Base-by-base conservation (phyloP, 768 basidiomycete species). In the Erythrobasidium yunnanense region DNA sequence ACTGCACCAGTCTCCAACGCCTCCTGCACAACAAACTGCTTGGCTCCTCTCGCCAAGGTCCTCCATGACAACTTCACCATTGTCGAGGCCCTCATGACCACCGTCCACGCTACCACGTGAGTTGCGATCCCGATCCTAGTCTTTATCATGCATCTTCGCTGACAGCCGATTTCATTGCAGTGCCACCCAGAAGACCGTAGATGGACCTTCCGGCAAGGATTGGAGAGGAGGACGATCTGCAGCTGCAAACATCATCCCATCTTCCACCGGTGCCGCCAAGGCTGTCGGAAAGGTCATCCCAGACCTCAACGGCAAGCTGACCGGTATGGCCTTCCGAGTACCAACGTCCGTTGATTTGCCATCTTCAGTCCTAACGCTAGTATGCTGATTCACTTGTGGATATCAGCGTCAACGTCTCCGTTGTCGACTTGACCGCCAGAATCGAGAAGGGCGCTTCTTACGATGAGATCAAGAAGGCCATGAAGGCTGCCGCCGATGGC, bases 11-110 rank as follows among this genome's bases (percentile, higher is more conserved):
- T 97, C 78, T 99, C 93, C 73, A 97, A 99, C 79, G 93, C 93
- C 30, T 96, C 92, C 22, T 97, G 93, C 85, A 97, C 93, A 50
- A 99, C 93, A 78, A 99, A 99, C 85, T 99, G 93, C 79, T 84
- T 99, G 67, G 93, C 93, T n/a, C 90, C 93, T 69, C 84, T 99
- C 68, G 93, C 92, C 77, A 99, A 99, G 82, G 86, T 96, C 78
- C 82, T 99, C 81, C 73, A 99, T 79, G 95, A 97, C 84, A 90
- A 89, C 69, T 96, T 88, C 75, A 88, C 87, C 73, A 92, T 99
- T 74, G 82, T 87, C 68, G 93, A 99, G 81, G 93, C 87, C 75
- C 82, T 99, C 77, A 97, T 97, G 95, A 92, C 87, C 79, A 96
- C 93, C 73, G 88, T 99, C 73, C 92, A 97, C 77, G 85, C 92